Base-by-base conservation (phyloP, 2,329 filamentous ascomycete species). In the Arthroderma sp. region DNA sequence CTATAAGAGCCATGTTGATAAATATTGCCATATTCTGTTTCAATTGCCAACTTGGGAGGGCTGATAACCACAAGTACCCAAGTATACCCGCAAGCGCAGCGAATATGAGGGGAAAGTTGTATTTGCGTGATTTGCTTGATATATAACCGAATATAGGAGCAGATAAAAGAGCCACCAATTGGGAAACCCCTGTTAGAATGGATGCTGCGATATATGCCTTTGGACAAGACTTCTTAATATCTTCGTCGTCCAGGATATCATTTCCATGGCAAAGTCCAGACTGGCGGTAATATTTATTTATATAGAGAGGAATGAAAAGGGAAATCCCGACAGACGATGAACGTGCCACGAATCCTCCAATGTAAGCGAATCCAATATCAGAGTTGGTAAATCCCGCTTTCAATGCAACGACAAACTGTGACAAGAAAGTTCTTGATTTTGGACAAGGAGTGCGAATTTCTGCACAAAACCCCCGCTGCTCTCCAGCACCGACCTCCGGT, bases 261-360 rank as follows among this genome's bases (percentile, higher is more conserved):
- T n/a, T 28, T 40, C 41, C 37, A 9, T 42, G 36, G 66, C 91
- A 96, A 52, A 84, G 81, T 2, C 86, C 88, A 43, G 82, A 81
- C 40, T 71, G 69, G 50, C 89, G 83, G 63, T 89, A 96, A 62
- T 85, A 94, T 27, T 85, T 81, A 60, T 96, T 96, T 55, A 95
- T 79, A 58, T 84, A 93, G 1, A 98, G 74, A 0, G 91, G 91
- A 44, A 98, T 83, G 65, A 96, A 98, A 4, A 96, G 75, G 0
- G 86, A 93, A 52, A 98, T 94, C 43, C 85, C 89, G 4, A 98
- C 91, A 0, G 87, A 94, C 0, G 88, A 95, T 5, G 91, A 88
- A 45, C 91, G 80, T 6, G 88, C 89, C 2, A 98, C 89, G 56
- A 96, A 95, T 1, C 91, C 91, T 50, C 89, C 91, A 0, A 96